These are phyloP conservation scores for Mucor piriformis DNA, from an alignment of 371 early-diverging fungal species.

Conservation along the genomic window DNA sequence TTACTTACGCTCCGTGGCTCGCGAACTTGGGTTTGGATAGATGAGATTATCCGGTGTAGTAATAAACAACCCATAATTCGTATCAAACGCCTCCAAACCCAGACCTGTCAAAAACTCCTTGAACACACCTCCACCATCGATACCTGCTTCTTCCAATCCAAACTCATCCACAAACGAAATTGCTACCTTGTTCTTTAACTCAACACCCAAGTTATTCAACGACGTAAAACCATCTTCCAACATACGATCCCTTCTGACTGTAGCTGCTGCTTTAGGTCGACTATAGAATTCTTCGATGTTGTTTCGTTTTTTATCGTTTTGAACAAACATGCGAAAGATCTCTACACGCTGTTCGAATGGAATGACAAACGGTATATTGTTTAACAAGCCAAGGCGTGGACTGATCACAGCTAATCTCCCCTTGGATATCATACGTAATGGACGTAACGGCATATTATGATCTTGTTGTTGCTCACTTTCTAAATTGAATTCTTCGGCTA, in stretches of 20 bases:
- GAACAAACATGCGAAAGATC: slow-evolving; percentile 82
- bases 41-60: slow-evolving; percentile 76
- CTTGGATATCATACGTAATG: slow-evolving; percentile 37
- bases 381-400: slow-evolving; percentile 74
- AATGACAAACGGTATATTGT: slow-evolving; percentile 87
- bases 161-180: slow-evolving; percentile 87
- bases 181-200: slow-evolving; percentile 74
- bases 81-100: slow-evolving; percentile 82
- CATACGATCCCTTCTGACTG: slow-evolving; percentile 75
- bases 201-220: slow-evolving; percentile 59
- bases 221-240: slow-evolving; percentile 89
- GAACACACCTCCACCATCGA: slow-evolving; percentile 91
- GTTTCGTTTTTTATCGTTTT: slow-evolving; percentile 61
- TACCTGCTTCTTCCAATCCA: slow-evolving; percentile 89
- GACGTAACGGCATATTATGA: slow-evolving; percentile 1
- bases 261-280: slow-evolving; percentile 25
- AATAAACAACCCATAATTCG: slow-evolving; percentile 77
- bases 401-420: slow-evolving; percentile 51
- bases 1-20: slow-evolving; percentile 54
- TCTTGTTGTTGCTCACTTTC: slow-evolving; percentile 29
- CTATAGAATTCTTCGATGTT: slow-evolving; percentile 28
- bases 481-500: slow-evolving; percentile 60
- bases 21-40: slow-evolving; percentile 77
- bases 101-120: slow-evolving; percentile 83
- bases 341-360: slow-evolving; percentile 87